Conservation (phyloP, 139 green algal genomes). For the Micromonas pusilla region DNA sequence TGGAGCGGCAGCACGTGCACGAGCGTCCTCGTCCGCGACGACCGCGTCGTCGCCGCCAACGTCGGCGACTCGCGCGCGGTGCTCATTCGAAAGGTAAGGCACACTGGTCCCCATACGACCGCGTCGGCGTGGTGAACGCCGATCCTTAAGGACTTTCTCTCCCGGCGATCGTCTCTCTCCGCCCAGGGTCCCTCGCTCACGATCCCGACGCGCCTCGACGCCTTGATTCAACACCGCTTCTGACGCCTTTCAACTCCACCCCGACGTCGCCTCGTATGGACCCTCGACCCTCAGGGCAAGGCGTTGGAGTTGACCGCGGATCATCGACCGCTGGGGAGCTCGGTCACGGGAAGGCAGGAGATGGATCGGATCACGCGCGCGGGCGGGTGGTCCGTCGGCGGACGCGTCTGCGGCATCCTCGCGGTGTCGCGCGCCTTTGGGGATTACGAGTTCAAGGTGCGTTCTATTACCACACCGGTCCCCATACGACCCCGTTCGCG, state of each 20-base stretch:
- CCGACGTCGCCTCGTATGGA: too few relatives aligned
- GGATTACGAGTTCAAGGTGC: slow-evolving; percentile 34
- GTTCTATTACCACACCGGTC: too few relatives aligned
- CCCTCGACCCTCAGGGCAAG: too few relatives aligned
- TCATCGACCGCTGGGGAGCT: slow-evolving; percentile 49
- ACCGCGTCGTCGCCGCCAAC: slow-evolving; percentile 30
- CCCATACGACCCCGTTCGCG: too few relatives aligned
- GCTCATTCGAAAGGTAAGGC: not conserved
- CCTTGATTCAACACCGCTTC: too few relatives aligned
- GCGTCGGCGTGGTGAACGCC: too few relatives aligned
- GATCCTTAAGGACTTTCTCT: too few relatives aligned
- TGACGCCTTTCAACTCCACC: too few relatives aligned
- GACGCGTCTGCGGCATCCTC: slow-evolving; percentile 28
- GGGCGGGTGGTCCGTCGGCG: slow-evolving; percentile 56
- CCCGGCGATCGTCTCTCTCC: too few relatives aligned
- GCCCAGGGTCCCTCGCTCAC: too few relatives aligned
- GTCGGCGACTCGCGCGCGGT: slow-evolving; percentile 31
- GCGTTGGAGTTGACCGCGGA: slow-evolving; percentile 34
- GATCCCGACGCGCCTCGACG: too few relatives aligned
- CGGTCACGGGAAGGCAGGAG: slow-evolving; percentile 38
- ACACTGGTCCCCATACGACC: too few relatives aligned
- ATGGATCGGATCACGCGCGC: slow-evolving; percentile 39
- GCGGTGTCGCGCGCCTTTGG: slow-evolving; percentile 30
- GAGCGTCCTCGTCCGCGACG: slow-evolving; percentile 15
- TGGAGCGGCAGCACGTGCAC: slow-evolving; percentile 24